These are phyloP conservation scores for Zygotorulaspora chibaensis DNA, from an alignment of 805 yeast species.

Conservation along the genomic window DNA sequence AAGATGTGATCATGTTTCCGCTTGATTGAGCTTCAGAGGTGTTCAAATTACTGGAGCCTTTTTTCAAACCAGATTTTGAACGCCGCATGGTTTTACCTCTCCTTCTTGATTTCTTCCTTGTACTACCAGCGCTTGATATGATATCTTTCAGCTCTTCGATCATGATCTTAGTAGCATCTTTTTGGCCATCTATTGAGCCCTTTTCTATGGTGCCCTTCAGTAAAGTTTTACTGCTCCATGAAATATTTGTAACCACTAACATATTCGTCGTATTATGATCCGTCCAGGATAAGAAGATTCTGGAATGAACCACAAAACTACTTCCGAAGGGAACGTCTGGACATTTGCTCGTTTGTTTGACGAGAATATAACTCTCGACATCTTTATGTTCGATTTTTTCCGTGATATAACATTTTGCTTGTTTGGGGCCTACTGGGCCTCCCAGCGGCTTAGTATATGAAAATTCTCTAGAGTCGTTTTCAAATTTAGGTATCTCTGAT, in stretches of 20 bases:
- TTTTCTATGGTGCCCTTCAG: conserved; percentile 72
- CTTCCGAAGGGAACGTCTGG: conserved; percentile 78
- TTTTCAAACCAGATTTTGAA: conserved; percentile 7
- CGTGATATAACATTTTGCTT: conserved; percentile 56
- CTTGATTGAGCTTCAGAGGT: not conserved
- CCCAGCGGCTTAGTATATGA: conserved; percentile 55
- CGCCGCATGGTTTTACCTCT: conserved; percentile 7
- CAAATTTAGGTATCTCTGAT: conserved; percentile 45
- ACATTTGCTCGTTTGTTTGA: conserved; percentile 52
- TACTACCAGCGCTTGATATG: conserved; percentile 24
- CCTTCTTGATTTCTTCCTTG: conserved; percentile 17
- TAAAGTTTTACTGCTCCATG: conserved; percentile 76
- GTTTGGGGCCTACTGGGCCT: conserved; percentile 68
- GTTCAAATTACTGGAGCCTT: conserved; percentile 12
- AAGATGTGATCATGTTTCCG: conserved; percentile 1
- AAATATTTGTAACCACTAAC: conserved; percentile 52
- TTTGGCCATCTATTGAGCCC: conserved; percentile 73
- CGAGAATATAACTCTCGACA: conserved; percentile 40
- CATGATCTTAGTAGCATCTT: conserved; percentile 47
- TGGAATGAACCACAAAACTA: conserved; percentile 59
- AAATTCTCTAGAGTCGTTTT: conserved; percentile 43
- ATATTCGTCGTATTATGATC: conserved; percentile 49
- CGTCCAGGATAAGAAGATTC: conserved; percentile 59
- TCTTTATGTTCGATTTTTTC: conserved; percentile 52
- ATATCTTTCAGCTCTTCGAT: conserved; percentile 39